Evolutionary conservation across 2,329 filamentous ascomycete genomes (phyloP).

Genomic region (Ceratocystis diversiconidia): DNA sequence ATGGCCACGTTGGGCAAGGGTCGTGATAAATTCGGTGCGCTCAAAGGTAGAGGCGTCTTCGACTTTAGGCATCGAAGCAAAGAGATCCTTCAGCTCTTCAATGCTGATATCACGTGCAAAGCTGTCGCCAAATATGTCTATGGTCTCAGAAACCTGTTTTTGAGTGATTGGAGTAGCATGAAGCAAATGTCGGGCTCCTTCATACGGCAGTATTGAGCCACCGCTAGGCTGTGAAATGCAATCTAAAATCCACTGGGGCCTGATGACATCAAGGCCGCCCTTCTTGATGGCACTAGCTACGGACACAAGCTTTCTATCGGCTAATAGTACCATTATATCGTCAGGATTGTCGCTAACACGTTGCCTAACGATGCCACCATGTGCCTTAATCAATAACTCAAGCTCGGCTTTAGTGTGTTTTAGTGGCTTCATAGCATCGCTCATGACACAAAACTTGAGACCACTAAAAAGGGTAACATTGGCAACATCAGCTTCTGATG

Average conservation of each 20-base stretch:
- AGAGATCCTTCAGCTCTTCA: conserved; percentile 44
- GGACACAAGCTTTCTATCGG: conserved; percentile 67
- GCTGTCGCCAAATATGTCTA: conserved; percentile 71
- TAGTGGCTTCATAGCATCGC: conserved; percentile 52
- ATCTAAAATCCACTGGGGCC: conserved; percentile 70
- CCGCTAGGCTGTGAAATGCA: conserved; percentile 49
- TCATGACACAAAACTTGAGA: conserved; percentile 70
- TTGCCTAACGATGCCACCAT: conserved; percentile 70
- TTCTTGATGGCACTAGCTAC: conserved; percentile 69
- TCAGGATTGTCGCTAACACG: conserved; percentile 39
- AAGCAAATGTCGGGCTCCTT: conserved; percentile 51
- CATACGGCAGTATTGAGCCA: conserved; percentile 48
- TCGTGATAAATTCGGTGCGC: conserved; percentile 34
- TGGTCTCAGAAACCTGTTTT: conserved; percentile 37
- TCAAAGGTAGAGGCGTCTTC: conserved; percentile 28
- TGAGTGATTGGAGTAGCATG: conserved; percentile 44
- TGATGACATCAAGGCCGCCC: conserved; percentile 56
- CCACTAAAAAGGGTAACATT: conserved; percentile 57
- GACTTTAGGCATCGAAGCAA: conserved; percentile 38
- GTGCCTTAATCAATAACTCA: conserved; percentile 65
- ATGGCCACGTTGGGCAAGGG: conserved; percentile 43
- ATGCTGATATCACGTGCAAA: conserved; percentile 55
- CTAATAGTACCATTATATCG: conserved; percentile 53
- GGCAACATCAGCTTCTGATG: conserved; percentile 20
- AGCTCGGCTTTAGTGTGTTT: conserved; percentile 69